Evolutionary conservation across 768 basidiomycete genomes (phyloP).

Genomic region (Boletus subcaerulescens): DNA sequence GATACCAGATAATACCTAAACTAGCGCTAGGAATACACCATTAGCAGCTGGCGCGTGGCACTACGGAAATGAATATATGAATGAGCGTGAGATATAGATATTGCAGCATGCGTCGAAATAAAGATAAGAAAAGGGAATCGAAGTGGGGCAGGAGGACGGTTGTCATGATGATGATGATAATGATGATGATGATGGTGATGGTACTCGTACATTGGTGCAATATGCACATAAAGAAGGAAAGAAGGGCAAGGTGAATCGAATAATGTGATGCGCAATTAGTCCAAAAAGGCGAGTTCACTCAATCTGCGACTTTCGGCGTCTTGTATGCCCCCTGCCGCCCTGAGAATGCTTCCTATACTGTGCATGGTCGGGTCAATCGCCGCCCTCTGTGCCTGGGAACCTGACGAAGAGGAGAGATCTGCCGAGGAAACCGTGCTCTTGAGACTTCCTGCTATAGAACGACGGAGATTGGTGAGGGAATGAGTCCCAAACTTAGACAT

Average conservation of each 20-base stretch:
- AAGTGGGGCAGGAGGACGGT: neutral
- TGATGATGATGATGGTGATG: too few species aligned
- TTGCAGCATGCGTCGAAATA: constrained; percentile 4
- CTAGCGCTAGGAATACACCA: constrained; percentile 3
- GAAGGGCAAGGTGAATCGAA: neutral
- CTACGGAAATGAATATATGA: constrained; percentile 10
- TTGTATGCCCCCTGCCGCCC: constrained; percentile 51
- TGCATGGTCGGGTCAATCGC: constrained; percentile 60
- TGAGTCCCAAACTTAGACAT: constrained; percentile 33
- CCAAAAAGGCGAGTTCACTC: constrained; percentile 69
- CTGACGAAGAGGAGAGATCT: constrained; percentile 36
- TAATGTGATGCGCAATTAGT: constrained; percentile 22
- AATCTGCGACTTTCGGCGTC: constrained; percentile 69
- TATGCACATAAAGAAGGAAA: constrained; percentile 1
- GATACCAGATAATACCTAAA: neutral
- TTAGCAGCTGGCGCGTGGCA: neutral
- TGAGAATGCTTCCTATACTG: constrained; percentile 52
- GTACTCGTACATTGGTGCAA: neutral
- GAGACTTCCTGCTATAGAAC: constrained; percentile 40
- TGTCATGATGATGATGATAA: neutral
- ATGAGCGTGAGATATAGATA: constrained; percentile 10
- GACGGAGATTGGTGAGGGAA: constrained; percentile 45
- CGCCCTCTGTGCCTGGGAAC: constrained; percentile 31
- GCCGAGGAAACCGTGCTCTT: constrained; percentile 16
- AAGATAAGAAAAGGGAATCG: neutral